Base-by-base conservation (phyloP, 495 filamentous ascomycete species). In the Pseudevernia furfuracea region DNA sequence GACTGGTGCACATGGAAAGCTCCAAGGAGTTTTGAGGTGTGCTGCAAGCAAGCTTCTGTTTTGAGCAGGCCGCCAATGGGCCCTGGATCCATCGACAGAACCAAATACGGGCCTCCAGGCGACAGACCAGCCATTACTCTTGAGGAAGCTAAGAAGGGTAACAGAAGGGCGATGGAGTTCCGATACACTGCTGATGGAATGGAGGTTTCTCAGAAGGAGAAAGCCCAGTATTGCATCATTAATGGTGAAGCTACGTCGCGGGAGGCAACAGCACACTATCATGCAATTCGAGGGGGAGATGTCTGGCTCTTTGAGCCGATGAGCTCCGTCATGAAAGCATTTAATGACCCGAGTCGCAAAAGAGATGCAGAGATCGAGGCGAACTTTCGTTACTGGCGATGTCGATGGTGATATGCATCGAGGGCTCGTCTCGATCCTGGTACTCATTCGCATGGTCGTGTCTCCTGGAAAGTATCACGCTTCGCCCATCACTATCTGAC, bases 121-220 rank as follows among this genome's bases (percentile, higher is more conserved):
- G 30, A 55, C 52, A 55, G 52, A 34, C 52, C 30, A 55, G 21
- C 30, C 8, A 55, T 55, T 30, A 55, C 52, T 55, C 52, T 34
- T 11, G 52, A 34, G 2, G 28, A 55, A 55, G 52, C 52, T 21
- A 55, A 55, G 30, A 32, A 34, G 17, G 28, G 52, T 4, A 55
- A 34, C 17, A 55, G 5, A 6, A 55, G 30, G 36, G 28, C 30
- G 52, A 21, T 55, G 52, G 30, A 55, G 1, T 55, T 34, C 19
- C 5, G 6, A 21, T 6, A 10, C 30, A 17, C 30, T 21, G 52
- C 17, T 34, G 10, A 34, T 55, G 52, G 28, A 1, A 34, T 55
- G 11, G 52, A 55, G 17, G 30, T 53, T 17, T 53, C 28, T 53
- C 25, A 17, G 49, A 32, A 53, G 14, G 49, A 30, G 30, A 55